phyloP scores from a whole-genome alignment of 495 filamentous ascomycete genomes.

The Lepidopterella palustris region DNA sequence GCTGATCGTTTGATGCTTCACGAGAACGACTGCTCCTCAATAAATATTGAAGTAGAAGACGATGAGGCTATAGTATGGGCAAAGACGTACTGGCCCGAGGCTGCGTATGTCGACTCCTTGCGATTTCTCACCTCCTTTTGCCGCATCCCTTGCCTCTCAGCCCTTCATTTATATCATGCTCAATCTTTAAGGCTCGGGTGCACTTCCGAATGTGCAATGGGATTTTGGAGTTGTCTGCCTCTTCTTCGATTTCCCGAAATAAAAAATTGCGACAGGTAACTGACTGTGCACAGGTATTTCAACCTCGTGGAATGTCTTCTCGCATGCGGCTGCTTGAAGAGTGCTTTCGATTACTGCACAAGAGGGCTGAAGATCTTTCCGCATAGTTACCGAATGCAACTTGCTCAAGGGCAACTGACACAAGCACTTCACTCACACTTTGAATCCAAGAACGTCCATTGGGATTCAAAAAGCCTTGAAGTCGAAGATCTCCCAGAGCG shows the following conservation, averaged over 20 bases:
- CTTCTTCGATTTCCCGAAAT: too few relatives aligned
- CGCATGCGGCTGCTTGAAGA: constrained; percentile 24
- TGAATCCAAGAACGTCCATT: constrained; percentile 6
- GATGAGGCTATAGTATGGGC: constrained; percentile 40
- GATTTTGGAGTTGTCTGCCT: too few relatives aligned
- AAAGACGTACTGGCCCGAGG: constrained; percentile 7
- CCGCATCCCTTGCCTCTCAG: not conserved
- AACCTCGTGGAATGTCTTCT: constrained; percentile 18
- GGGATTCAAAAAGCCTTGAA: constrained; percentile 7
- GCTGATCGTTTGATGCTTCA: not conserved
- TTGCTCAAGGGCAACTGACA: not conserved
- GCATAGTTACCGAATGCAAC: not conserved
- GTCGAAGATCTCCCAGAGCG: constrained; percentile 50
- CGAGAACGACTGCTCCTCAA: not conserved
- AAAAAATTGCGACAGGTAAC: too few relatives aligned
- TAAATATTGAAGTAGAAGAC: constrained; percentile 16
- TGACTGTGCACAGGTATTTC: constrained; percentile 14
- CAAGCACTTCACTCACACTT: constrained; percentile 11
- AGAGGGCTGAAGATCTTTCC: constrained; percentile 15
- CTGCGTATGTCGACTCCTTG: constrained; percentile 7
- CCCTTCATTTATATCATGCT: not conserved
- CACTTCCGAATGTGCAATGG: too few relatives aligned
- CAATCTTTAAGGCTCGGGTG: too few relatives aligned
- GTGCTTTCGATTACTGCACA: constrained; percentile 17
- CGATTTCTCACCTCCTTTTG: not conserved